These are phyloP conservation scores for Globisporangium heterothallicum DNA, from an alignment of 352 stramenopile genomes.

Conservation along the genomic window DNA sequence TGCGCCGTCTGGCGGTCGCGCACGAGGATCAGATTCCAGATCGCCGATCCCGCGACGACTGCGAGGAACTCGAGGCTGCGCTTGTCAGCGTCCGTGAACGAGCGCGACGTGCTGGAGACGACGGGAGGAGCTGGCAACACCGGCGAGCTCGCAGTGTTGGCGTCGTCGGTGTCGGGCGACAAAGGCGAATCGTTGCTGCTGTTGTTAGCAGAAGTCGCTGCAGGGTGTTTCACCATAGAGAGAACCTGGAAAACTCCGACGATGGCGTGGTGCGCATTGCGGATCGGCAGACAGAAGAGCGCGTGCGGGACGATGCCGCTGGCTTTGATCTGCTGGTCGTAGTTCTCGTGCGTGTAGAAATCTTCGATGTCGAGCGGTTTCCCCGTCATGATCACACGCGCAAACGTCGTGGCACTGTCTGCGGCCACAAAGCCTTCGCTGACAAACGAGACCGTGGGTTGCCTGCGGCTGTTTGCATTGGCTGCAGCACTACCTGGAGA, in stretches of 20 bases:
- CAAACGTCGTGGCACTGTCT: conserved; percentile 58
- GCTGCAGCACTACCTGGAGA: too few relatives aligned
- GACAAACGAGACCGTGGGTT: conserved; percentile 21
- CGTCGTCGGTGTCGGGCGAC: too few relatives aligned
- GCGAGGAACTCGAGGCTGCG: conserved; percentile 50
- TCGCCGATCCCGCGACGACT: conserved; percentile 49
- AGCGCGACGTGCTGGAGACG: background rate
- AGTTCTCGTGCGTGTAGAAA: conserved; percentile 53
- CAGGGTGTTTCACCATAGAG: conserved; percentile 11
- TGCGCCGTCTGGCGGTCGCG: conserved; percentile 60
- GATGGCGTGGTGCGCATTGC: conserved; percentile 55
- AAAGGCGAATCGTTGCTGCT: background rate
- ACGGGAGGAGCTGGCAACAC: background rate
- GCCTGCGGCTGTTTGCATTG: conserved; percentile 1
- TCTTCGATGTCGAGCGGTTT: conserved; percentile 49
- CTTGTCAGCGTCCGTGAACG: conserved; percentile 41
- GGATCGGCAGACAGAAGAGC: conserved; percentile 59
- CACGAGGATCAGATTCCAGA: conserved; percentile 65
- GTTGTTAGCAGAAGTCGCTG: background rate
- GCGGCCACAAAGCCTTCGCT: conserved; percentile 52
- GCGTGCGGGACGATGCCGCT: conserved; percentile 31
- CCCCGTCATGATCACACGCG: conserved; percentile 60
- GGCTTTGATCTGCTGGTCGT: conserved; percentile 36
- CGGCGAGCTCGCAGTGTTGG: background rate
- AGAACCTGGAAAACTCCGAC: conserved; percentile 52